Evolutionary conservation across 345 rosid genomes (phyloP).

Genomic region (Salix brachista): DNA sequence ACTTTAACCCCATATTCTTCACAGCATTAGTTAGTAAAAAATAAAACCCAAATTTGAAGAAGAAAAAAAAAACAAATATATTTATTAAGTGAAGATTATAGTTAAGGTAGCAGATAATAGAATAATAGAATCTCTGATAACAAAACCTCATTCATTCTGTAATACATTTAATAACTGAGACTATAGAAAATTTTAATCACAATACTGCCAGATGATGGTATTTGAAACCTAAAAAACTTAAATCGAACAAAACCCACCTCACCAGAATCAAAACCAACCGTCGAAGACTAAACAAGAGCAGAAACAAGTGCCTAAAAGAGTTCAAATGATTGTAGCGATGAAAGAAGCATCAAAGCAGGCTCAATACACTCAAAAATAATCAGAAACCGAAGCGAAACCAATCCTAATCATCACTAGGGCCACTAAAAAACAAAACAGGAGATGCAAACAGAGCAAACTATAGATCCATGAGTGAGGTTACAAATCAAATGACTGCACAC

Average conservation of each 20-base stretch:
- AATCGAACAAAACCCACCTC: background rate
- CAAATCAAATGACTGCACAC: constrained; percentile 36
- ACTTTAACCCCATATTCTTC: background rate
- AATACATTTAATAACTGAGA: background rate
- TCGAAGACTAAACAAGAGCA: background rate
- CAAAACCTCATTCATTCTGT: background rate
- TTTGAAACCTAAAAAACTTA: background rate
- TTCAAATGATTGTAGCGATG: constrained; percentile 20
- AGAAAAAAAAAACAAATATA: background rate
- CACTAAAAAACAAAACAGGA: constrained; percentile 11
- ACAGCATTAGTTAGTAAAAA: background rate
- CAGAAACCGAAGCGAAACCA: constrained; percentile 4
- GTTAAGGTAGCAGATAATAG: background rate
- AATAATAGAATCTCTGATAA: background rate
- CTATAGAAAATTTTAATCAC: background rate
- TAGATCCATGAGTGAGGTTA: constrained; percentile 49
- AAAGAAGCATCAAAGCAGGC: background rate
- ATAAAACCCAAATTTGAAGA: background rate
- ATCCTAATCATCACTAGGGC: constrained; percentile 9
- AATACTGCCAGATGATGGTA: background rate
- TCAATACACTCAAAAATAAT: background rate
- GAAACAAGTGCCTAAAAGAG: constrained; percentile 1
- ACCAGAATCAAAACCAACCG: background rate
- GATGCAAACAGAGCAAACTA: constrained; percentile 19
- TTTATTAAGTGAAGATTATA: background rate